phyloP scores from a whole-genome alignment of 2,329 filamentous ascomycete species.

The Microdochium trichocladiopsis region DNA sequence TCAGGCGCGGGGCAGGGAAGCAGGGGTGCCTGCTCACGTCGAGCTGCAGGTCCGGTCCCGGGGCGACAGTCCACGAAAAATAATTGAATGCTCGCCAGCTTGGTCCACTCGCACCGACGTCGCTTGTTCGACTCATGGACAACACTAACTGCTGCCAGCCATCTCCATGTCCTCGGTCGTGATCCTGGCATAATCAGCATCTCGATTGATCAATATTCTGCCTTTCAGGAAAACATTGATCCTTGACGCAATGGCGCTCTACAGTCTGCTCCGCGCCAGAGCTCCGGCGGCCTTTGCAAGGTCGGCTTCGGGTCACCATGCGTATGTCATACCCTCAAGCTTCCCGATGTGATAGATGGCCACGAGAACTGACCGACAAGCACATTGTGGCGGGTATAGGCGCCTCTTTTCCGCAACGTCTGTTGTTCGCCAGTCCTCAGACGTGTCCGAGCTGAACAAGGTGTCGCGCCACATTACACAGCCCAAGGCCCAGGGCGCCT shows the following conservation, averaged over 20 bases:
- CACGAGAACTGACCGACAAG: no score
- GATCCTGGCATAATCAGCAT: no score
- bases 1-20: neutral
- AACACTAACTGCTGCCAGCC: neutral
- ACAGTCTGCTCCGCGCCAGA: conserved; percentile 19
- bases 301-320: conserved; percentile 15
- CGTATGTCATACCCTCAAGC: conserved; percentile 11
- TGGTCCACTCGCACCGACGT: neutral
- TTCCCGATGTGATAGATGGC: no score
- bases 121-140: neutral
- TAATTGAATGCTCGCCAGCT: neutral
- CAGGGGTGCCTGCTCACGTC: neutral
- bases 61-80: neutral
- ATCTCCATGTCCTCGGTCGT: neutral
- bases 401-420: conserved; percentile 45
- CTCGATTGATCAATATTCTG: no score
- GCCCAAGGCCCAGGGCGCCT: conserved; percentile 95
- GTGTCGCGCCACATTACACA: conserved; percentile 83
- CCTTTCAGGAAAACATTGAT: conserved; percentile 1
- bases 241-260: conserved; percentile 17
- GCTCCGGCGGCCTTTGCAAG: conserved; percentile 19
- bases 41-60: neutral
- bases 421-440: conserved; percentile 30
- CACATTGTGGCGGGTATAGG: conserved; percentile 28
- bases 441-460: conserved; percentile 60